Base-by-base conservation (phyloP, 768 basidiomycete genomes). In the Tulasnella sp. region DNA sequence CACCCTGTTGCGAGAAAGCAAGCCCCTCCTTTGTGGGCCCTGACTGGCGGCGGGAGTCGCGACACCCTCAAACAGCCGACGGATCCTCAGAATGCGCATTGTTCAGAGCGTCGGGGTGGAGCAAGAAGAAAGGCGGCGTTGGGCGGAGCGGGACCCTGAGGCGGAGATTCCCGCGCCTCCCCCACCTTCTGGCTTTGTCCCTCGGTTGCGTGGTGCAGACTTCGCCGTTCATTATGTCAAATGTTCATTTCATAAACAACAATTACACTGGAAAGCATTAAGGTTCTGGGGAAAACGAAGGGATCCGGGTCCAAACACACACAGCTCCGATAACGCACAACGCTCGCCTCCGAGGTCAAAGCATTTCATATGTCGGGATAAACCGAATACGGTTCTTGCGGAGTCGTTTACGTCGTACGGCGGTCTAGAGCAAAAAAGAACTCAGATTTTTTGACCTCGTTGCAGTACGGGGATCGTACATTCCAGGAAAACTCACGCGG, bases 181-280 rank as follows among this genome's bases (percentile, higher is more conserved):
- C 62, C 62, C 62, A 68, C 62, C 14, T 68, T n/a, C 34, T 68
- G 62, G 62, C 62, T 68, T 68, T 68, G 62, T 68, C 34, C 62
- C 34, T 68, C 62, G 4, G 24, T 58, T 31, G 56, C 7, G 24
- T 58, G 56, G 27, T 44, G 8, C 1, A 18, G 56, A 27, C 62
- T 68, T 68, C 62, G 62, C 34, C 62, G 62, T 34, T 21, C 62
- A 68, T 68, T 68, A 68, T 68, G 62, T 68, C 62, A 68, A 68
- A 68, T n/a, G 21, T 27, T 27, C 62, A 68, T 68, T 68, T 68
- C 62, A 68, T 68, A 68, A 68, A 27, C 24, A 31, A 68, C 27
- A 27, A 34, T 34, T 68, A 31, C 9, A n/a, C n/a, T 27, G 16
- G 62, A 31, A 68, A 24, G 21, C 62, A 68, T 68, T 68, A 68